A percentile compares a stretch with the other conserved stretches of the same genome.
These are phyloP conservation scores for Imleria badia DNA, from an alignment of 768 basidiomycete genomes.

Conservation along the genomic window DNA sequence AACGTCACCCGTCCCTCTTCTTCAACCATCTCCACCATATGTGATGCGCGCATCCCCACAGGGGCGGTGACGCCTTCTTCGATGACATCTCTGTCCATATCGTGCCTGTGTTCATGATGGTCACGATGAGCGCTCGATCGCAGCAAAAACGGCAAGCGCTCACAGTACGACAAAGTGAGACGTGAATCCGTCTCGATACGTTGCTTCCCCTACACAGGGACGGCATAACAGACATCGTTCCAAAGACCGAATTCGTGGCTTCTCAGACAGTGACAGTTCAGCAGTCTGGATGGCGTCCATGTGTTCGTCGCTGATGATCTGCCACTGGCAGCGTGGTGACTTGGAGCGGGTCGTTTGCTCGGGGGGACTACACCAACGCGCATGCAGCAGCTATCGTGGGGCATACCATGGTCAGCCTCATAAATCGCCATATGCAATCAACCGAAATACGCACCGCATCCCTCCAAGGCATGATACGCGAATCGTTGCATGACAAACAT, in stretches of 20 bases:
- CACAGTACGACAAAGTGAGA: neutral
- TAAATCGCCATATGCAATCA: too few relatives aligned
- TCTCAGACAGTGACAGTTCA: neutral
- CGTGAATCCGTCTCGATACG: neutral
- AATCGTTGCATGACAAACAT: neutral
- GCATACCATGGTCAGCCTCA: neutral
- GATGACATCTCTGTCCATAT: too few relatives aligned
- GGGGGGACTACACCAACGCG: accelerated
- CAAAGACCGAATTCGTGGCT: too few relatives aligned
- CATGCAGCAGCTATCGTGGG: neutral
- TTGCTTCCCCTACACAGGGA: neutral
- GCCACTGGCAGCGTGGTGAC: neutral
- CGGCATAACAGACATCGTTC: neutral
- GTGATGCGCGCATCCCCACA: too few relatives aligned
- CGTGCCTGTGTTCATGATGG: too few relatives aligned
- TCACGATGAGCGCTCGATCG: too few relatives aligned
- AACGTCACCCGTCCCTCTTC: too few relatives aligned
- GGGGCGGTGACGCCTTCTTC: too few relatives aligned
- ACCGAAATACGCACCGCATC: neutral
- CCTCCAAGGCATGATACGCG: neutral
- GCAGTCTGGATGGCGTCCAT: neutral
- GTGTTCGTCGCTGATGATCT: neutral
- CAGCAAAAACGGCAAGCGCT: too few relatives aligned
- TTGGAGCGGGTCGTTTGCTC: too few relatives aligned
- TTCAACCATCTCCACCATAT: too few relatives aligned